These are phyloP conservation scores for Ehretia macrophylla DNA, from an alignment of 257 asterid genomes.

Conservation along the genomic window DNA sequence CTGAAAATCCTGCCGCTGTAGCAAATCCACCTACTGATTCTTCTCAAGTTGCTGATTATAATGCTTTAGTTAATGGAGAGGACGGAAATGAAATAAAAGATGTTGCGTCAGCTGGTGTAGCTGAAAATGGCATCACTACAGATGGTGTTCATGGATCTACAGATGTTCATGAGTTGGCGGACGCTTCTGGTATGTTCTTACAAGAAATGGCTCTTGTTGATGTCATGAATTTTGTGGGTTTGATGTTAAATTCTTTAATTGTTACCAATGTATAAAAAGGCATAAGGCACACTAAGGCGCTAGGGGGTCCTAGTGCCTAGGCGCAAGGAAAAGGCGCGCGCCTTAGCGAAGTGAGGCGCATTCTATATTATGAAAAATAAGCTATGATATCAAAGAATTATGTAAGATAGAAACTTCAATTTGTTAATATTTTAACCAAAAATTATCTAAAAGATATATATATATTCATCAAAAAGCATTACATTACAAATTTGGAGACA, in stretches of 20 bases:
- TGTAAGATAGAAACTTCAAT: no score
- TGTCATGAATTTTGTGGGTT: not conserved
- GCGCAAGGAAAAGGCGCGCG: no score
- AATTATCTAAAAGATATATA: no score
- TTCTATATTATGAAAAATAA: no score
- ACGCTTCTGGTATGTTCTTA: not conserved
- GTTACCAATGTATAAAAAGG: no score
- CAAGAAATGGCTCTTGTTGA: not conserved
- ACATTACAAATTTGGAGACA: no score
- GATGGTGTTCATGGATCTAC: not conserved
- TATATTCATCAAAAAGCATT: no score
- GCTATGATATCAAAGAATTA: no score
- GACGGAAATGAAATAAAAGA: not conserved
- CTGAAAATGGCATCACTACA: not conserved
- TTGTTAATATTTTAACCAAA: no score
- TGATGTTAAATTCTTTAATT: not conserved
- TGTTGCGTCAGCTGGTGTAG: not conserved
- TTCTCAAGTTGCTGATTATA: slow-evolving; percentile 1
- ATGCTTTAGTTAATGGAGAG: not conserved
- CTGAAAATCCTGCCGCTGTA: not conserved
- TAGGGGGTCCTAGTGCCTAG: no score
- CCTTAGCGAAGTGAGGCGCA: no score
- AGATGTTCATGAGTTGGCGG: not conserved
- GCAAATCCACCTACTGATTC: not conserved
- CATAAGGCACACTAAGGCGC: no score